Evolutionary conservation across 2,329 filamentous ascomycete genomes (phyloP), one percentile per base, ranked within the genome.

Genomic region (Biscogniauxia mediterranea): DNA sequence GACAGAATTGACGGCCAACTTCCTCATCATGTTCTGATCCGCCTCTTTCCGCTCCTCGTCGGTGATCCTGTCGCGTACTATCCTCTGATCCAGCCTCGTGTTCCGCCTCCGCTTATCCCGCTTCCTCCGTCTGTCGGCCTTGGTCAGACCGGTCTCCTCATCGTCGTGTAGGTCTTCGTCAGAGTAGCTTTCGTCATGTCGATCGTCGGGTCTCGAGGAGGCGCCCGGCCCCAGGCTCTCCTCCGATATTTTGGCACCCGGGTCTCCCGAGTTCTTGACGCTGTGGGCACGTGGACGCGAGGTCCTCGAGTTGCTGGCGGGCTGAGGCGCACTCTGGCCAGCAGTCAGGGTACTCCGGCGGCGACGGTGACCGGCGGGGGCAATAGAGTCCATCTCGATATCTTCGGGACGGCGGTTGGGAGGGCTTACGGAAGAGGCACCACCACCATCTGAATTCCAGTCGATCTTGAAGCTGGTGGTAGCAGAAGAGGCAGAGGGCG

Each of bases 131-230:
- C 86, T 85, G 70, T 94, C 90, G 70, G 87, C 85, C 63, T 84
- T 83, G 46, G 92, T 96, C 68, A 97, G 80, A 0, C 93, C 93
- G 1, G 91, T 91, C 81, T 97, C 93, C 78, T 96, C 93, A 72
- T 97, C 93, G 69, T 94, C 91, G 63, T 91, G 86, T 26, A 91
- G 75, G 54, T 90, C 90, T 65, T 92, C 89, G 67, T 92, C 89
- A 26, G 87, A 88, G 58, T 86, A 83, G 50, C 85, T 79, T 23
- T 85, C 80, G 67, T 82, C 80, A 65, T 78, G 74, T 3, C 71
- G 70, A 13, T 75, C 73, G 53, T 74, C 71, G 52, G 59, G 65
- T 66, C 67, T 66, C 11, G 68, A 67, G 38, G 62, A 60, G 49
- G 61, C 57, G 58, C 69, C 56, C n/a, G 52, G 38, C 17, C 59